Base-by-base conservation (phyloP, 768 basidiomycete species). In the Boletellus ananas region DNA sequence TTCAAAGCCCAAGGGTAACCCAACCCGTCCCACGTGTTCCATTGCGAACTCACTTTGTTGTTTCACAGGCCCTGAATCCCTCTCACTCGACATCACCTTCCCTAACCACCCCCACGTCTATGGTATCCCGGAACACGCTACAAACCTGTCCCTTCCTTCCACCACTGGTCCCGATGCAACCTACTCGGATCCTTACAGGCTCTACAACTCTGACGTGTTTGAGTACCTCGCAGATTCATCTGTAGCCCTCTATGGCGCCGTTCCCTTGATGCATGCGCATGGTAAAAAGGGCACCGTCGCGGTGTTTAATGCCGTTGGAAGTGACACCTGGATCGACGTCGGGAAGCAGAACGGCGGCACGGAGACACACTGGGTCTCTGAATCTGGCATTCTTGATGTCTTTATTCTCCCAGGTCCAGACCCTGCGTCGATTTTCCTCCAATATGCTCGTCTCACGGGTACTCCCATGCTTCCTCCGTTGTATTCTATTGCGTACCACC, bases 101-200 rank as follows among this genome's bases (percentile, higher is more conserved):
- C 95, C 95, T 0, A 86, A 83, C 50, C 92, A 94, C 51, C 84
- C 83, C 27, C 87, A 90, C 42, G 85, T 97, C 50, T 99, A 93
- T 58, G 96, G 96, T 49, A 94, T 99, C 37, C 94, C 96, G 12
- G 91, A 99, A 68, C 96, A 94, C 57, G 95, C 96, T 13, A 91
- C 94, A 3, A 81, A 83, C 20, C 77, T 99, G 36, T 87, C 88
- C 21, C 80, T 99, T 6, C 94, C 94, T 10, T 81, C 87, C 4
- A 99, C 96, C 2, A 79, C 83, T 1, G 91, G 94, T 54, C 83
- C 90, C 20, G 73, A 81, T 34, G 74, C 88, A 4, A 74, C 77
- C 44, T 98, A 86, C 71, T 77, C 79, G 3, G 96, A 98, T 29
- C 96, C 96, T 0, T 98, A 94, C 72, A 83, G 96, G 21, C 81